These are phyloP conservation scores for Candida takata DNA, from an alignment of 805 yeast genomes.

Conservation along the genomic window DNA sequence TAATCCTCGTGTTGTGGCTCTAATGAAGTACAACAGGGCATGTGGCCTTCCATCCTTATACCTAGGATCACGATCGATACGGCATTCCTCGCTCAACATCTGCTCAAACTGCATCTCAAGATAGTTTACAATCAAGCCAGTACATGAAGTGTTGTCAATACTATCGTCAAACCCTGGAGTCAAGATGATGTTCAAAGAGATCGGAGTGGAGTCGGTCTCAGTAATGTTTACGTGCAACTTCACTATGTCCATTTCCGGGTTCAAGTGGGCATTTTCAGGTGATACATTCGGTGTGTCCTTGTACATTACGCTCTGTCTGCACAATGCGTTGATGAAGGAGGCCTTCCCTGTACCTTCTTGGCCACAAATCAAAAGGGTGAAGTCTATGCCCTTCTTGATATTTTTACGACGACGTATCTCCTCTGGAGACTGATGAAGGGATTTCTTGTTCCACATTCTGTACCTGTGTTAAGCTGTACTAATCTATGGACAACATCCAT, in stretches of 20 bases:
- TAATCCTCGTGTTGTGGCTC: slow-evolving; percentile 58
- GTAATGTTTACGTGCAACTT: slow-evolving; percentile 47
- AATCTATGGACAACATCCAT: too few species aligned
- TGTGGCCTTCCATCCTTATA: slow-evolving; percentile 71
- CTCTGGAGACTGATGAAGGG: slow-evolving; percentile 23
- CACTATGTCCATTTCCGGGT: slow-evolving; percentile 34
- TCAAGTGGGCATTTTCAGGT: slow-evolving; percentile 29
- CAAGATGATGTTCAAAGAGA: slow-evolving; percentile 53
- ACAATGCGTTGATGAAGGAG: slow-evolving; percentile 63
- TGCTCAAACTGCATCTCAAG: slow-evolving; percentile 67
- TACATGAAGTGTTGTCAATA: slow-evolving; percentile 52
- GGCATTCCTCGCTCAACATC: slow-evolving; percentile 66
- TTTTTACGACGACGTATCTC: slow-evolving; percentile 51
- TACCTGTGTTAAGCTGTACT: too few species aligned
- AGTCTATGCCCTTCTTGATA: slow-evolving; percentile 53
- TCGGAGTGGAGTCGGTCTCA: slow-evolving; percentile 48
- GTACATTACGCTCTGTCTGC: slow-evolving; percentile 41
- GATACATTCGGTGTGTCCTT: slow-evolving; percentile 20
- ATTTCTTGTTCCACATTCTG: slow-evolving; percentile 3
- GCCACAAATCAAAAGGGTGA: slow-evolving; percentile 66
- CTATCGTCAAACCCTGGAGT: slow-evolving; percentile 78
- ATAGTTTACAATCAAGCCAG: slow-evolving; percentile 45
- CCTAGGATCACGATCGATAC: slow-evolving; percentile 66
- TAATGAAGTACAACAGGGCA: slow-evolving; percentile 70
- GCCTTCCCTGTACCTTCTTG: slow-evolving; percentile 70